phyloP scores from a whole-genome alignment of 2,329 filamentous ascomycete species.

The Claviceps pazoutovae region DNA sequence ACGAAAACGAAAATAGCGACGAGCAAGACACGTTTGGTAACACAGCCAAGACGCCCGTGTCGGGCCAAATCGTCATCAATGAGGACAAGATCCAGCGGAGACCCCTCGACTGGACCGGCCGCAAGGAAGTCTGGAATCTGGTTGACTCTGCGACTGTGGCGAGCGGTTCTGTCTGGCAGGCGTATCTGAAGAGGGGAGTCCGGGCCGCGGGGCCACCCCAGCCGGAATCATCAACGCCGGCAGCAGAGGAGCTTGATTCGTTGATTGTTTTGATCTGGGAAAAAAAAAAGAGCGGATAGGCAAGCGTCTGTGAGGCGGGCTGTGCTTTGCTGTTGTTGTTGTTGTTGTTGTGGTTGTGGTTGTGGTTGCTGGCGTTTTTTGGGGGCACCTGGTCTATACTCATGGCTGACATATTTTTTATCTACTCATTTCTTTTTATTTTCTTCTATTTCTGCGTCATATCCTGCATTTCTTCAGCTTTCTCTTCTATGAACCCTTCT shows the following conservation, averaged over 20 bases:
- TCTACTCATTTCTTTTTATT: background rate
- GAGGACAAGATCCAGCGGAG: constrained; percentile 15
- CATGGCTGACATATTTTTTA: background rate
- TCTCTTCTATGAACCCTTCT: no score
- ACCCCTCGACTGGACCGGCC: constrained; percentile 22
- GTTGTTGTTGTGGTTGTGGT: background rate
- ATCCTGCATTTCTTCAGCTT: background rate
- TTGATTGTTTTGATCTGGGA: constrained; percentile 29
- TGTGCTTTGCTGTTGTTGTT: background rate
- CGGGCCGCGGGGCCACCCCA: constrained; percentile 6
- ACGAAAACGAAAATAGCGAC: background rate
- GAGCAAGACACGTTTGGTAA: constrained; percentile 2
- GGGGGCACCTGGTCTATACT: no score
- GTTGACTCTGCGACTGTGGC: constrained; percentile 23
- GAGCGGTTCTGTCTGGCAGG: constrained; percentile 30
- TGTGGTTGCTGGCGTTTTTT: background rate
- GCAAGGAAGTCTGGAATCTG: constrained; percentile 26
- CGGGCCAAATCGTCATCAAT: constrained; percentile 20
- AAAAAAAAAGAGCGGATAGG: constrained; percentile 3
- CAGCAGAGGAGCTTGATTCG: constrained; percentile 20
- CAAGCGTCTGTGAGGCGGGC: background rate
- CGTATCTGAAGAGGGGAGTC: constrained; percentile 25
- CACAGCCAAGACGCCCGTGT: constrained; percentile 8
- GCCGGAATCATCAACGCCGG: constrained; percentile 1
- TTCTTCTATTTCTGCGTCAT: background rate